phyloP scores from a whole-genome alignment of 2,329 filamentous ascomycete genomes.

The Bertia moriformis region DNA sequence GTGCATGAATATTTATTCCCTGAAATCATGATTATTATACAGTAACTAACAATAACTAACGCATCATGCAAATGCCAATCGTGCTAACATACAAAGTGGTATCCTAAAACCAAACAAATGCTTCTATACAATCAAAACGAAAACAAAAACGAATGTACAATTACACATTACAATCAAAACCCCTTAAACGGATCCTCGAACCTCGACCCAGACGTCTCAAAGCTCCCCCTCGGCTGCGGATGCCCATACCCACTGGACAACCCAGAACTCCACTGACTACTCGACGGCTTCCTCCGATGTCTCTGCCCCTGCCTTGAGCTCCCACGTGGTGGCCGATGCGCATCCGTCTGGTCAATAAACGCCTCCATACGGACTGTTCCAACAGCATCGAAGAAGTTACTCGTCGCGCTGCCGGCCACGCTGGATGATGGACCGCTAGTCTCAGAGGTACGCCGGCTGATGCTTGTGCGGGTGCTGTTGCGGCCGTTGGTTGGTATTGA shows the following conservation, averaged over 20 bases:
- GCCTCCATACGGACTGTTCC: conserved; percentile 95
- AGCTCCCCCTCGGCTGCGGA: too few relatives aligned
- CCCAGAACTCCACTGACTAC: not conserved
- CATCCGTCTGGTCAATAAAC: conserved; percentile 43
- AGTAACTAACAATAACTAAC: too few relatives aligned
- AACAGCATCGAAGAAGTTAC: conserved; percentile 70
- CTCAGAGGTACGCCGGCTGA: conserved; percentile 29
- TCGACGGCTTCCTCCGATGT: not conserved
- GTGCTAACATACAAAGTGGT: too few relatives aligned
- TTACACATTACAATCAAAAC: too few relatives aligned
- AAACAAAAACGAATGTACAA: not conserved
- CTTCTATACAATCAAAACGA: not conserved
- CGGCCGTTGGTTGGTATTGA: not conserved
- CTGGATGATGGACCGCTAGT: conserved; percentile 28
- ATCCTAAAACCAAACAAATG: too few relatives aligned
- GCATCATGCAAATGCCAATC: too few relatives aligned
- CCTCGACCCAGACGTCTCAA: too few relatives aligned
- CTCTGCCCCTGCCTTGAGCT: not conserved
- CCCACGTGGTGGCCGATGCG: not conserved
- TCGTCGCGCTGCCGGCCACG: not conserved
- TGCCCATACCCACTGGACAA: too few relatives aligned
- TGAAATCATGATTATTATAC: too few relatives aligned
- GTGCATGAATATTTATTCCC: too few relatives aligned
- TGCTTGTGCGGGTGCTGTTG: not conserved
- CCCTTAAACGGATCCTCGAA: not conserved